phyloP scores from a whole-genome alignment of 495 filamentous ascomycete species.

The Neurospora hispaniola region DNA sequence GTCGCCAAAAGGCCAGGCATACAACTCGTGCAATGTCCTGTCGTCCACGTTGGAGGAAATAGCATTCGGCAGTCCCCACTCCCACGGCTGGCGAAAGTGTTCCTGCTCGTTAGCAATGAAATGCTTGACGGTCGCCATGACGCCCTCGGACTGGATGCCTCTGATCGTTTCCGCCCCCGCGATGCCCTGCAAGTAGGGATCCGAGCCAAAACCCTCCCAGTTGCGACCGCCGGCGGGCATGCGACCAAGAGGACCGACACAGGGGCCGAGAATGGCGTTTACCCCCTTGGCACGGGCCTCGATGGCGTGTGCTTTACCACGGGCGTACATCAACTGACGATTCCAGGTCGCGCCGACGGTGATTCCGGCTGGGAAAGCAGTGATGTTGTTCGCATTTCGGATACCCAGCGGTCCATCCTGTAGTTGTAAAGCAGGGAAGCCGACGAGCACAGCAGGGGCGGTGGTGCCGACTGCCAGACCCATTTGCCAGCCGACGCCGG shows the following conservation, averaged over 20 bases:
- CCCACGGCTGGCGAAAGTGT: slow-evolving; percentile 66
- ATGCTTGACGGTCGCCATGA: slow-evolving; percentile 66
- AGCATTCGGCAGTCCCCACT: slow-evolving; percentile 65
- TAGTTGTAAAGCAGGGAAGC: slow-evolving; percentile 77
- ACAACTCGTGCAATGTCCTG: slow-evolving; percentile 71
- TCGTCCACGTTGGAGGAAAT: slow-evolving; percentile 78
- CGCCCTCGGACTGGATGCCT: slow-evolving; percentile 63
- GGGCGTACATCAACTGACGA: slow-evolving; percentile 53
- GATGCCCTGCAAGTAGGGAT: slow-evolving; percentile 61
- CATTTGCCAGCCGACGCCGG: slow-evolving; percentile 86
- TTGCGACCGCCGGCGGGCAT: slow-evolving; percentile 63
- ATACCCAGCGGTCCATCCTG: slow-evolving; percentile 77
- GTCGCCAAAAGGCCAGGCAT: slow-evolving; percentile 86
- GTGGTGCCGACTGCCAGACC: slow-evolving; percentile 88
- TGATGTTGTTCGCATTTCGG: slow-evolving; percentile 51
- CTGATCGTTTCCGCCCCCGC: slow-evolving; percentile 54
- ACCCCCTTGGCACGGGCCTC: slow-evolving; percentile 63
- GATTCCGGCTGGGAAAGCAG: slow-evolving; percentile 57
- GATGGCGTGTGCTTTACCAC: slow-evolving; percentile 55
- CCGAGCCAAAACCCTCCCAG: slow-evolving; percentile 71
- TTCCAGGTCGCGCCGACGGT: slow-evolving; percentile 55
- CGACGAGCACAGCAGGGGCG: slow-evolving; percentile 53
- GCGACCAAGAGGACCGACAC: slow-evolving; percentile 57
- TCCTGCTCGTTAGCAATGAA: slow-evolving; percentile 70
- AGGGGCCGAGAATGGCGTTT: slow-evolving; percentile 60